Base-by-base conservation (phyloP, 352 stramenopile genomes). In the Phytophthora aleatoria region DNA sequence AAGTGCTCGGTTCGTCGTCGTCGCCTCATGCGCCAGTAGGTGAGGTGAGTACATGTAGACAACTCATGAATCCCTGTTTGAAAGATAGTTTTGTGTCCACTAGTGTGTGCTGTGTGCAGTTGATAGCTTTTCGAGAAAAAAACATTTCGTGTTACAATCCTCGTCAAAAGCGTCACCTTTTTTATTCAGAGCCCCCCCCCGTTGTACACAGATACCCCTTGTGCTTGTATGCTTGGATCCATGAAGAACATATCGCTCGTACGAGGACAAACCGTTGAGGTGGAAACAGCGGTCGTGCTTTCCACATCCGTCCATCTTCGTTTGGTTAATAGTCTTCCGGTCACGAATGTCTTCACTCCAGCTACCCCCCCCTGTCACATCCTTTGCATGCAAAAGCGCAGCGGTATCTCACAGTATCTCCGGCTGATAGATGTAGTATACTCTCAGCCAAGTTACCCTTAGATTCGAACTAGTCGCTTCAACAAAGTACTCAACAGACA, bases 341-440 rank as follows among this genome's bases (percentile, higher is more conserved):
- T 61, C 41, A 53, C 30, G 49, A 51, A 58, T 35, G 11, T 10
- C 27, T 15, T 65, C 51, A 61, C 24, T 26, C 48, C 30, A 61
- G 35, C 9, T 39, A 33, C 28, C 42, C 15, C 42, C 42, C 7
- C 30, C 16, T 28, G 26, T 2, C 50, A 35, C 11, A 55, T 66
- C 60, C 60, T 67, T 49, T 67, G 31, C 60, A 57, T 62, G 60
- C 8, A 68, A 30, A 68, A 68, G 52, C 60, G 60, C 16, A 66
- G 39, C 53, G 38, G 31, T 27, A 69, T 55, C 35, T n/a, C 55
- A 1, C 26, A 39, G 36, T 42, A 65, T 52, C 49, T 13, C 26
- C 50, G 36, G 33, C 55, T 53, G 54, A 11, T 53, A 47, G 16
- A 50, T 58, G 12, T 53, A 47, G 53, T 30, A 31, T 24, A 6